Evolutionary conservation across 345 rosid species (phyloP), one percentile per base, ranked within the genome.

Genomic region (Salix exigua): DNA sequence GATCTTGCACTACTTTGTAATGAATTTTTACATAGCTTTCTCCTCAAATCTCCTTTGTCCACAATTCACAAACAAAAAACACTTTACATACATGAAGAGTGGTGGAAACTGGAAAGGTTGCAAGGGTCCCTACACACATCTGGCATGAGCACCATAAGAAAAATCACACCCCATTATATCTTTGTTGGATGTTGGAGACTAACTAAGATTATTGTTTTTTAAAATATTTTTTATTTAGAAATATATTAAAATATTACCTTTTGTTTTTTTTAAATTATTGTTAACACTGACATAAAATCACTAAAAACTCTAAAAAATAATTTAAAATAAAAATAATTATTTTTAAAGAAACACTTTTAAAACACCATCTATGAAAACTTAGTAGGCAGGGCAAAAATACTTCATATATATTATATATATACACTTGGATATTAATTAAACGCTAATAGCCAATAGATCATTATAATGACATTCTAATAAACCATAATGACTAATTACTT

Each of bases 401-500:
- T 0, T 33, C 35, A 31, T 31, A 31, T 31, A 31, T 31, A 31
- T 31, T 33, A 33, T 4, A 31, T 4, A 33, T 4, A 33, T 0
- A 4, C 5, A 33, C 35, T 33, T 4, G 35, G 35, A 33, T 33
- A 33, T 33, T 21, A 38, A 58, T 12, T 5, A 8, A 72, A 60
- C 30, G 62, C 35, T 7, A 63, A 4, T 62, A n/a, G 48, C 17
- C 35, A 64, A 38, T 63, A 28, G 12, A 23, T 55, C 50, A 72
- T 38, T 14, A 11, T 68, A 33, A 60, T 28, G 78, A 73, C 35
- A 21, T 68, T 46, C 38, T 71, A 73, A 71, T 11, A 72, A 35
- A 44, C 55, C 78, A 37, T 72, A 77, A 68, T 72, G 37, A 68
- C 73, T 72, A 35, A 60, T 61, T 19, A 70, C 66, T 73, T 72